A percentile compares a stretch with the other conserved stretches of the same genome.
These are phyloP conservation scores for Camellia japonica DNA, from an alignment of 148 eudicot genomes.

Conservation along the genomic window DNA sequence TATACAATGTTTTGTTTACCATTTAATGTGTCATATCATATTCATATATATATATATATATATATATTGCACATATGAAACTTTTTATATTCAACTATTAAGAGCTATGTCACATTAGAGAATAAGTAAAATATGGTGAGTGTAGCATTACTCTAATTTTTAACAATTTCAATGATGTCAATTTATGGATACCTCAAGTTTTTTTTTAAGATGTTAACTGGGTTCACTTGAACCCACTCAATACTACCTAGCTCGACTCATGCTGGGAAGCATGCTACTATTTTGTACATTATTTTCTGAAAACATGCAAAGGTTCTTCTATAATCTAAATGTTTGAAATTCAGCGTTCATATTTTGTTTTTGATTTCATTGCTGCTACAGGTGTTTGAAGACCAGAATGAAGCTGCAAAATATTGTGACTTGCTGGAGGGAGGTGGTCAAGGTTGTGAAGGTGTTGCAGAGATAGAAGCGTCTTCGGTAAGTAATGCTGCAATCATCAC, in stretches of 20 bases:
- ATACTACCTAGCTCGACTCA: not conserved
- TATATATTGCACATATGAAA: no score
- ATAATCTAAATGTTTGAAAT: not conserved
- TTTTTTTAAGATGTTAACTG: no score
- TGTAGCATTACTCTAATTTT: no score
- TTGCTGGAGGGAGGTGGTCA: conserved; percentile 89
- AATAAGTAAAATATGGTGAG: no score
- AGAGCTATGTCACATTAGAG: no score
- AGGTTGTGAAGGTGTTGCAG: conserved; percentile 94
- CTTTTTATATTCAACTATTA: no score
- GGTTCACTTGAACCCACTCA: no score
- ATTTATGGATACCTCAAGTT: no score
- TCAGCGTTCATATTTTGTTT: not conserved
- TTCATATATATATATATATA: no score
- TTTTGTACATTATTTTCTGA: not conserved
- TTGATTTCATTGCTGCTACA: conserved; percentile 18
- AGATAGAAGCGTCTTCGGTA: conserved; percentile 93
- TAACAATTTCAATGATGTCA: no score
- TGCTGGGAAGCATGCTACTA: not conserved
- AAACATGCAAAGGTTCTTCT: not conserved
- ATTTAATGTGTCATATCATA: no score
- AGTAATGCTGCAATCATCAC: conserved; percentile 25
- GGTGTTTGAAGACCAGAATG: conserved; percentile 96
- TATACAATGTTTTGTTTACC: no score
- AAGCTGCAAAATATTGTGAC: conserved; percentile 83